phyloP scores from a whole-genome alignment of 2,329 filamentous ascomycete genomes.

The Sclerotinia sclerotiorum region DNA sequence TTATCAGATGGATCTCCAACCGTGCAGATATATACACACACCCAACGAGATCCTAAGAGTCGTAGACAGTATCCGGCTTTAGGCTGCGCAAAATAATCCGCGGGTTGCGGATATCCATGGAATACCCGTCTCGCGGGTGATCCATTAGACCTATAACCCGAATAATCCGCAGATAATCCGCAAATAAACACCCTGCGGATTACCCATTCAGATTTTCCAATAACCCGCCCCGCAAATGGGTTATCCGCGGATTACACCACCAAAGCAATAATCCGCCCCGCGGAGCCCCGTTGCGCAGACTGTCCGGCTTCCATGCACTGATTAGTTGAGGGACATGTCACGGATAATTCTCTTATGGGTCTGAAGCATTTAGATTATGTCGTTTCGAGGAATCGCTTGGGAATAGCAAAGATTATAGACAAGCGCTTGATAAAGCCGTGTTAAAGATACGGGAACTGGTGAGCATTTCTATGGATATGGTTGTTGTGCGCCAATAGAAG shows the following conservation, averaged over 20 bases:
- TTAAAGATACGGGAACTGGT: neutral
- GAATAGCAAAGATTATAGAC: neutral
- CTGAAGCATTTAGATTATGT: neutral
- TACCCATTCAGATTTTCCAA: too few species aligned
- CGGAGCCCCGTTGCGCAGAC: too few species aligned
- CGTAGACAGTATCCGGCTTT: neutral
- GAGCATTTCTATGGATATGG: neutral
- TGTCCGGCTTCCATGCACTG: neutral
- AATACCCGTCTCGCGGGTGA: too few species aligned
- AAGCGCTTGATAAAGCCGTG: neutral
- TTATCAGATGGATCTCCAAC: neutral
- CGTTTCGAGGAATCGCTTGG: neutral
- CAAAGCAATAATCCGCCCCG: too few species aligned
- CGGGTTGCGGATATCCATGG: too few species aligned
- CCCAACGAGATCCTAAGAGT: neutral
- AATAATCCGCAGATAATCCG: too few species aligned
- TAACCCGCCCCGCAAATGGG: too few species aligned
- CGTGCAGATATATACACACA: neutral
- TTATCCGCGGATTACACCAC: too few species aligned
- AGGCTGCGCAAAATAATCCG: too few species aligned
- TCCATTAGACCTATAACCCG: too few species aligned
- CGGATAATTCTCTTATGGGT: neutral
- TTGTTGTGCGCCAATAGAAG: neutral
- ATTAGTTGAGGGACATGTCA: neutral
- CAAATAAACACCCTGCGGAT: too few species aligned